Conservation (phyloP, 345 rosid species). For the Hirschfeldia incana region DNA sequence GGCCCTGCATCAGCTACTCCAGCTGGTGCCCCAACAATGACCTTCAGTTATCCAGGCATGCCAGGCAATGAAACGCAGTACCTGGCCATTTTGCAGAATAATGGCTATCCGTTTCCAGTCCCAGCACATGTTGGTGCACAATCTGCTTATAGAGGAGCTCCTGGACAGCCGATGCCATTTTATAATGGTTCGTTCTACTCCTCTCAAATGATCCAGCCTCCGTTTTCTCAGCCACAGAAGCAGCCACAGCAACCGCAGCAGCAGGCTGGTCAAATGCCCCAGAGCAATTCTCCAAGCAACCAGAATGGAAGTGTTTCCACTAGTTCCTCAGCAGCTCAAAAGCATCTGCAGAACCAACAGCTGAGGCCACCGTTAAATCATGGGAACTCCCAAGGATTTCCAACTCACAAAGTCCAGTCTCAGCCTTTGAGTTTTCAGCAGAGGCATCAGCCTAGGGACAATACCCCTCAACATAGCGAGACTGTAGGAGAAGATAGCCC, state of each 20-base stretch:
- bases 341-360: constrained; percentile 80
- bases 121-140: constrained; percentile 85
- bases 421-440: constrained; percentile 62
- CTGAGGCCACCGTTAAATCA: constrained; percentile 51
- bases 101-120: constrained; percentile 73
- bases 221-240: constrained; percentile 65
- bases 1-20: constrained; percentile 57
- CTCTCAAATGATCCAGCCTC: constrained; percentile 84
- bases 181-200: constrained; percentile 86
- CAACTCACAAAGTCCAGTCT: constrained; percentile 56
- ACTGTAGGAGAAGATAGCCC: constrained; percentile 77
- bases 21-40: constrained; percentile 68
- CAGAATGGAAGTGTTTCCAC: constrained; percentile 68
- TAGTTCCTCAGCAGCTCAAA: constrained; percentile 76
- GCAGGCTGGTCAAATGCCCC: constrained; percentile 61
- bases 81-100: constrained; percentile 87
- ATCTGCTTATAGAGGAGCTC: constrained; percentile 71
- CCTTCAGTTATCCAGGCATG: constrained; percentile 79
- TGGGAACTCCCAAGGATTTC: constrained; percentile 63
- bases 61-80: constrained; percentile 86
- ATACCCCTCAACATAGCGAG: constrained; percentile 63
- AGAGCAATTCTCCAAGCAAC: constrained; percentile 47
- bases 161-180: constrained; percentile 72
- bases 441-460: constrained; percentile 64
- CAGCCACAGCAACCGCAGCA: constrained; percentile 51